A percentile compares a stretch with the other conserved stretches of the same genome.
These are phyloP conservation scores for Pyrenopolyporus hunteri DNA, from an alignment of 495 filamentous ascomycete species.

Conservation along the genomic window DNA sequence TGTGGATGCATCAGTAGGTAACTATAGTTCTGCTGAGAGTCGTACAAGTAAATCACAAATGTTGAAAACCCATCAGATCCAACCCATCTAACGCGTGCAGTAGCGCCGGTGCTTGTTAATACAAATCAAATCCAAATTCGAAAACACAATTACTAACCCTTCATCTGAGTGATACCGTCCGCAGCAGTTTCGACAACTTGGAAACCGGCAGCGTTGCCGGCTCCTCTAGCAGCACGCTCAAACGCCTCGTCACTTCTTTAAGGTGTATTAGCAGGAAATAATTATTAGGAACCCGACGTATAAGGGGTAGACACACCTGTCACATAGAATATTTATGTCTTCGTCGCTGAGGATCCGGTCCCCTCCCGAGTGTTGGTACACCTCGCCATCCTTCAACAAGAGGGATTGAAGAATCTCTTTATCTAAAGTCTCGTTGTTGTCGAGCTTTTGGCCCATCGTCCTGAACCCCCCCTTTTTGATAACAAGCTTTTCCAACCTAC, in stretches of 20 bases:
- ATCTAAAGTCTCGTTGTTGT: slow-evolving; percentile 56
- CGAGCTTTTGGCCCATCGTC: slow-evolving; percentile 65
- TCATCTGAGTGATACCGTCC: slow-evolving; percentile 50
- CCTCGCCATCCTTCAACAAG: slow-evolving; percentile 67
- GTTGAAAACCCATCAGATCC: not conserved
- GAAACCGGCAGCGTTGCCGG: slow-evolving; percentile 67
- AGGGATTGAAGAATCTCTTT: slow-evolving; percentile 65
- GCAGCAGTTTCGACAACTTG: slow-evolving; percentile 69
- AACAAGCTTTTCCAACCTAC: slow-evolving; percentile 91
- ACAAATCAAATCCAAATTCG: not conserved
- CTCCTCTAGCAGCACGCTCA: slow-evolving; percentile 73
- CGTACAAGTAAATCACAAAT: not conserved
- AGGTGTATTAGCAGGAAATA: slow-evolving; percentile 5
- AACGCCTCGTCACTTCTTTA: slow-evolving; percentile 82
- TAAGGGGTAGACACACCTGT: slow-evolving; percentile 47
- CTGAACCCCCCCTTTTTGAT: slow-evolving; percentile 88
- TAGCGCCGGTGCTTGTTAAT: slow-evolving; percentile 14
- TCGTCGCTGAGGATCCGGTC: slow-evolving; percentile 72
- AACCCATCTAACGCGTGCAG: not conserved
- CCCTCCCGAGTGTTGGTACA: slow-evolving; percentile 62
- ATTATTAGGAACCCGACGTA: not conserved
- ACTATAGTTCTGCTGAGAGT: not conserved
- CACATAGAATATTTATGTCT: slow-evolving; percentile 80
- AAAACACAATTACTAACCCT: slow-evolving; percentile 14
- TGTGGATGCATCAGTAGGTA: not conserved